Conservation (phyloP, 495 filamentous ascomycete species). For the Melanomma pulvis-pyrius region DNA sequence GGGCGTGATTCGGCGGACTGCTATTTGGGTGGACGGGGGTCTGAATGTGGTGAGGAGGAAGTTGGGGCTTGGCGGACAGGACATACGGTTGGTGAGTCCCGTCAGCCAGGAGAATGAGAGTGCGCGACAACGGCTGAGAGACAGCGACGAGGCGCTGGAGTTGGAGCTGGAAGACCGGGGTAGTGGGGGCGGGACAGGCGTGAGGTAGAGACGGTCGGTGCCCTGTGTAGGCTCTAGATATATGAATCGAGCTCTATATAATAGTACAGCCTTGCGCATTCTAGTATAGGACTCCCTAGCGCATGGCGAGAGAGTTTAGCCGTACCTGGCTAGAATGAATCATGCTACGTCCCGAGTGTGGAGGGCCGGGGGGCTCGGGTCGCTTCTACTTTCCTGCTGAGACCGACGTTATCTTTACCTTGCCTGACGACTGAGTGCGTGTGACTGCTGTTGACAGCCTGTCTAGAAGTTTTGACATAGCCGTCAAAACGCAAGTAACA, state of each 20-base stretch:
- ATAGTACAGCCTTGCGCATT: background rate
- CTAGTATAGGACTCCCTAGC: background rate
- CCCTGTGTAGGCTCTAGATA: background rate
- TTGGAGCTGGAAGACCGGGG: slow-evolving; percentile 34
- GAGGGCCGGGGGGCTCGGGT: background rate
- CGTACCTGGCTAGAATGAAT: background rate
- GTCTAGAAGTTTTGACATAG: no score
- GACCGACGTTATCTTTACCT: background rate
- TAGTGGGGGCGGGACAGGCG: background rate
- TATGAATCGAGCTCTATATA: background rate
- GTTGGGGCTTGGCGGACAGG: slow-evolving; percentile 23
- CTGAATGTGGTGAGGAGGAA: slow-evolving; percentile 23
- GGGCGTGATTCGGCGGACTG: slow-evolving; percentile 37
- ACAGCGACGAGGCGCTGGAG: slow-evolving; percentile 18
- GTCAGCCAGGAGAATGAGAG: slow-evolving; percentile 7
- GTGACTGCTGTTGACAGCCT: no score
- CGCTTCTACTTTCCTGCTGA: background rate
- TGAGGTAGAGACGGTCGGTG: background rate
- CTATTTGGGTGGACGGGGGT: slow-evolving; percentile 36
- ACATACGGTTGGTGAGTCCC: slow-evolving; percentile 32
- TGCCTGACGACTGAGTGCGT: no score
- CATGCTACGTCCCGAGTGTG: background rate
- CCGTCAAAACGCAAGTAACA: background rate
- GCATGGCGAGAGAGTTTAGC: background rate
- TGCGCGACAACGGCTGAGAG: background rate